Evolutionary conservation across 495 filamentous ascomycete species (phyloP).

Genomic region (Wilcoxina mikolae): DNA sequence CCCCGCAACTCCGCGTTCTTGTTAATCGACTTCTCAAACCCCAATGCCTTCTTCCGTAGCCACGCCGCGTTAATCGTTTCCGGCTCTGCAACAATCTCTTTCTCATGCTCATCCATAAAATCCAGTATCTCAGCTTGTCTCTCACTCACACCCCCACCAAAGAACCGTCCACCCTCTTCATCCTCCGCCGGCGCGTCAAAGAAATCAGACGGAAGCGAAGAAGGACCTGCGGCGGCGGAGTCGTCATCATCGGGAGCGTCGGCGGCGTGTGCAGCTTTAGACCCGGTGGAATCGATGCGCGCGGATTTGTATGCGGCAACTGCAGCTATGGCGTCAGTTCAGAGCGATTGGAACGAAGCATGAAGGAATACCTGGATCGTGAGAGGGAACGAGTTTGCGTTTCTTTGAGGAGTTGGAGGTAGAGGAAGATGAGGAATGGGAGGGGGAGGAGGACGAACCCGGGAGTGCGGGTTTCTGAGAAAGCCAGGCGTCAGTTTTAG

Average conservation of each 20-base stretch:
- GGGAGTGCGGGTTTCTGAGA: constrained; percentile 39
- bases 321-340: constrained; percentile 35
- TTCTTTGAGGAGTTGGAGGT: constrained; percentile 37
- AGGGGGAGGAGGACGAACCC: constrained; percentile 17
- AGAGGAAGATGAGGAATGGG: too few species aligned
- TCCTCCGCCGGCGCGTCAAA: constrained; percentile 47
- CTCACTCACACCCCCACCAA: constrained; percentile 74
- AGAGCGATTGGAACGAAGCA: neutral
- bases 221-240: constrained; percentile 45
- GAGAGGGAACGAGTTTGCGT: constrained; percentile 58
- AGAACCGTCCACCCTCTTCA: constrained; percentile 89
- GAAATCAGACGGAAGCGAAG: constrained; percentile 46
- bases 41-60: constrained; percentile 65
- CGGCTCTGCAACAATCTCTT: constrained; percentile 37
- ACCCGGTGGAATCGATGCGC: constrained; percentile 52
- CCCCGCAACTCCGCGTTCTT: constrained; percentile 88
- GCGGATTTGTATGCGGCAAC: constrained; percentile 51
- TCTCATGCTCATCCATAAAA: constrained; percentile 61
- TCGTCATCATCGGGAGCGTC: constrained; percentile 49
- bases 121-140: constrained; percentile 76
- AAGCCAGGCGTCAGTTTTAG: constrained; percentile 19
- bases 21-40: constrained; percentile 79
- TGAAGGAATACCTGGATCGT: constrained; percentile 47
- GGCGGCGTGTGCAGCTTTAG: constrained; percentile 43
- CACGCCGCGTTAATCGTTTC: constrained; percentile 75